Evolutionary conservation across 176 grass and related monocot species (phyloP).

Genomic region (Ensete ventricosum): DNA sequence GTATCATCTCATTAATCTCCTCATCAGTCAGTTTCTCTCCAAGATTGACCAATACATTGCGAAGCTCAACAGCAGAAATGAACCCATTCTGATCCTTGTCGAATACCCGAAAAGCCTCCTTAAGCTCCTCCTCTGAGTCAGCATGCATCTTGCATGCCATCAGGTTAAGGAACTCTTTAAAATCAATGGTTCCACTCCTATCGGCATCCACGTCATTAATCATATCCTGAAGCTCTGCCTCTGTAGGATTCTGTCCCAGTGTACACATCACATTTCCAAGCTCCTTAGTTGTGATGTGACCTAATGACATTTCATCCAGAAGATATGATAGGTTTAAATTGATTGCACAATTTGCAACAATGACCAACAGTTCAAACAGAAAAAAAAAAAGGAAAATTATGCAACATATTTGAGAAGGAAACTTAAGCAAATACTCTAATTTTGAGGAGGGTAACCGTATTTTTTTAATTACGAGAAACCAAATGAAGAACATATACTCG

Average conservation of each 20-base stretch:
- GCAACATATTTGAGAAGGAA: neutral
- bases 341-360: neutral
- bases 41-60: neutral
- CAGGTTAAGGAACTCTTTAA: conserved; percentile 4
- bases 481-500: too few species aligned
- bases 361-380: neutral
- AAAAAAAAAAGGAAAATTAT: neutral
- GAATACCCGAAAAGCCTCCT: conserved; percentile 3
- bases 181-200: neutral
- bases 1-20: neutral
- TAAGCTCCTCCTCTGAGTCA: neutral
- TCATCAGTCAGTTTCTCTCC: conserved; percentile 10
- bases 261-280: neutral
- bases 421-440: too few species aligned
- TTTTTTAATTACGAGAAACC: too few species aligned
- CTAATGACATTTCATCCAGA: neutral
- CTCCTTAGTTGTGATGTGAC: conserved; percentile 4
- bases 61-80: conserved; percentile 2
- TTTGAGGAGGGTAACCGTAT: too few species aligned
- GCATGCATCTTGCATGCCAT: neutral
- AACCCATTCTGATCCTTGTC: conserved; percentile 12
- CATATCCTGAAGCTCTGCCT: neutral
- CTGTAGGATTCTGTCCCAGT: neutral
- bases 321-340: neutral
- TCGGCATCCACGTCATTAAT: conserved; percentile 1